Percentiles rank a stretch among this genome's conserved stretches.
Conservation (phyloP, 768 basidiomycete genomes). For the Podaxis sp. region DNA sequence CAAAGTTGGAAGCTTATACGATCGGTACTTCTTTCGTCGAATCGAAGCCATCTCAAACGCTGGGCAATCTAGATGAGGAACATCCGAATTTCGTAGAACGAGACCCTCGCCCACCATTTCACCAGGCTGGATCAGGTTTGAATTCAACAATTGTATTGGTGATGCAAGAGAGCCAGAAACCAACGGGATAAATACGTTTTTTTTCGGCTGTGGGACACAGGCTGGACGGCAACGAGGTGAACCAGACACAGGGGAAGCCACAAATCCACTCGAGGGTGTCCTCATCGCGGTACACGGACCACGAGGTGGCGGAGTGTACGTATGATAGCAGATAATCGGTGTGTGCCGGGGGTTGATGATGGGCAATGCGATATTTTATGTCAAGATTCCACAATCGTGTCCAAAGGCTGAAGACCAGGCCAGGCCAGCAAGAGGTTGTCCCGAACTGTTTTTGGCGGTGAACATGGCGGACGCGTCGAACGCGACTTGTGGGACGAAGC, state of each 20-base stretch:
- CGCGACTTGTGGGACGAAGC: slow-evolving; percentile 7
- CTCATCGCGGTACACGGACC: slow-evolving; percentile 4
- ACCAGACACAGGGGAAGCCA: slow-evolving; percentile 1
- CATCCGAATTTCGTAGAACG: neutral
- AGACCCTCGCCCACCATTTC: neutral
- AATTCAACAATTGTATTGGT: neutral
- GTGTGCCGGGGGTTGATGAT: neutral
- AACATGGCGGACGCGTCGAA: neutral
- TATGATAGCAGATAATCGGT: slow-evolving; percentile 5
- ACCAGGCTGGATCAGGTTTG: neutral
- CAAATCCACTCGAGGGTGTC: neutral
- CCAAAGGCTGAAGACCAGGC: neutral
- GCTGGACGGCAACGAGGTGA: slow-evolving; percentile 5
- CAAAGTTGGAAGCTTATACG: slow-evolving; percentile 12
- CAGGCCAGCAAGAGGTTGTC: neutral
- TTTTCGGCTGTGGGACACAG: neutral
- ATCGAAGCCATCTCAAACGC: neutral
- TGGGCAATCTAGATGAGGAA: slow-evolving; percentile 12
- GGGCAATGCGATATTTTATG: slow-evolving; percentile 6
- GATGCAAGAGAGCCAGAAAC: slow-evolving; percentile 1
- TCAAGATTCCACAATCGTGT: neutral
- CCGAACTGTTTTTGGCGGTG: neutral
- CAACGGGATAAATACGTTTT: neutral
- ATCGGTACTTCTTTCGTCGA: slow-evolving; percentile 12
- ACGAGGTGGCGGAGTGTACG: slow-evolving; percentile 9